These are phyloP conservation scores for Amaranthus hypochondriacus DNA, from an alignment of 148 eudicot genomes.

Conservation along the genomic window DNA sequence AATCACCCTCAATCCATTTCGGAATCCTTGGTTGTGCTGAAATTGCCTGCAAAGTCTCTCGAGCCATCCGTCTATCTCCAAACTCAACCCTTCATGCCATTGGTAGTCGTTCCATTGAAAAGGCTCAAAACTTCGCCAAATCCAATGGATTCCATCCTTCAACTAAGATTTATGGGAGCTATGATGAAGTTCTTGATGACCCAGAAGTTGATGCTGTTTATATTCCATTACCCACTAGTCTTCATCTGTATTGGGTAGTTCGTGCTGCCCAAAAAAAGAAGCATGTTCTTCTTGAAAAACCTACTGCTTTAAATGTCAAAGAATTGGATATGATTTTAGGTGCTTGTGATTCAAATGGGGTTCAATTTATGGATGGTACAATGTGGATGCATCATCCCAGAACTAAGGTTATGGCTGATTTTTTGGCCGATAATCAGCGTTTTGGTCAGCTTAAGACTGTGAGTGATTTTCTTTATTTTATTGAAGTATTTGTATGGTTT, in stretches of 20 bases:
- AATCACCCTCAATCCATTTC: conserved; percentile 30
- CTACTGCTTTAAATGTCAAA: conserved; percentile 45
- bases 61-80: conserved; percentile 53
- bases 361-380: conserved; percentile 69
- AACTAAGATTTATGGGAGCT: conserved; percentile 48
- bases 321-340: conserved; percentile 59
- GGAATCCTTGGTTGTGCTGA: conserved; percentile 76
- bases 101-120: conserved; percentile 63
- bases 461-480: conserved; percentile 14
- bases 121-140: conserved; percentile 43
- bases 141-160: conserved; percentile 39
- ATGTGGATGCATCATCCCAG: conserved; percentile 69
- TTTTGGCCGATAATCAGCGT: conserved; percentile 30
- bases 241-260: conserved; percentile 64
- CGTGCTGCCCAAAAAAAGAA: conserved; percentile 68
- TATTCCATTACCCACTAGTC: conserved; percentile 65
- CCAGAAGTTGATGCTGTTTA: conserved; percentile 72
- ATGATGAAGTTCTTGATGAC: conserved; percentile 57
- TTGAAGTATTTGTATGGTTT: background rate
- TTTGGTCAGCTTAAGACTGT: conserved; percentile 48
- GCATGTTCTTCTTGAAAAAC: conserved; percentile 72
- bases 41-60: conserved; percentile 63
- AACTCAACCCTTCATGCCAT: conserved; percentile 46
- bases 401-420: conserved; percentile 31
- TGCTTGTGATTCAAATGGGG: conserved; percentile 49